Evolutionary conservation across 345 rosid genomes (phyloP).

Genomic region (Arabidopsis arenosa): DNA sequence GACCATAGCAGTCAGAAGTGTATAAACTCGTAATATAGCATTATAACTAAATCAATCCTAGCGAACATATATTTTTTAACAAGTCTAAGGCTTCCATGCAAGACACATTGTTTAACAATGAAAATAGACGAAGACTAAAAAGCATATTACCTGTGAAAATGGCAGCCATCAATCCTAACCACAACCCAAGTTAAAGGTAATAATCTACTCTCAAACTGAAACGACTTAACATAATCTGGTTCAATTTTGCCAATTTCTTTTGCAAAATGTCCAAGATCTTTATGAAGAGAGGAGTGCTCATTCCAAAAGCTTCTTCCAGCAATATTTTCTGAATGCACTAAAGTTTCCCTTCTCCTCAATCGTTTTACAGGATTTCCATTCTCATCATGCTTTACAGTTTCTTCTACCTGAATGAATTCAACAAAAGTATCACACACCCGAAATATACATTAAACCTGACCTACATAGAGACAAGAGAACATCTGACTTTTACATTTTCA

Average conservation of each 20-base stretch:
- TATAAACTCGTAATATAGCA: not conserved
- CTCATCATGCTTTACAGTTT: constrained; percentile 67
- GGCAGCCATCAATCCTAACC: constrained; percentile 89
- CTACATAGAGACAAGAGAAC: not conserved
- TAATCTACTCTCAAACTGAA: constrained; percentile 66
- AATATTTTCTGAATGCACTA: constrained; percentile 61
- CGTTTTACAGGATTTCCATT: constrained; percentile 71
- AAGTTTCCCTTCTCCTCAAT: constrained; percentile 59
- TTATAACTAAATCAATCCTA: not conserved
- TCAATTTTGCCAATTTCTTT: constrained; percentile 63
- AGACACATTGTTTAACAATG: not conserved
- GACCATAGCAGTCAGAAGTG: not conserved
- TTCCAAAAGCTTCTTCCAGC: constrained; percentile 74
- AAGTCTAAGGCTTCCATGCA: constrained; percentile 6
- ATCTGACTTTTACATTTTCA: not conserved
- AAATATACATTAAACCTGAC: not conserved
- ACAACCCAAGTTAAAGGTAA: constrained; percentile 82
- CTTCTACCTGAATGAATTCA: constrained; percentile 60
- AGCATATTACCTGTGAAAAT: constrained; percentile 77
- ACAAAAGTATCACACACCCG: not conserved
- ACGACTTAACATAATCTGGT: constrained; percentile 63
- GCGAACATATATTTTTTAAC: not conserved
- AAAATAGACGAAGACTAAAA: not conserved
- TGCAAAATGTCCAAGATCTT: constrained; percentile 60
- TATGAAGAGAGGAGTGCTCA: constrained; percentile 54